These are phyloP conservation scores for Diatrype stigma DNA, from an alignment of 2,329 filamentous ascomycete species.

Conservation along the genomic window DNA sequence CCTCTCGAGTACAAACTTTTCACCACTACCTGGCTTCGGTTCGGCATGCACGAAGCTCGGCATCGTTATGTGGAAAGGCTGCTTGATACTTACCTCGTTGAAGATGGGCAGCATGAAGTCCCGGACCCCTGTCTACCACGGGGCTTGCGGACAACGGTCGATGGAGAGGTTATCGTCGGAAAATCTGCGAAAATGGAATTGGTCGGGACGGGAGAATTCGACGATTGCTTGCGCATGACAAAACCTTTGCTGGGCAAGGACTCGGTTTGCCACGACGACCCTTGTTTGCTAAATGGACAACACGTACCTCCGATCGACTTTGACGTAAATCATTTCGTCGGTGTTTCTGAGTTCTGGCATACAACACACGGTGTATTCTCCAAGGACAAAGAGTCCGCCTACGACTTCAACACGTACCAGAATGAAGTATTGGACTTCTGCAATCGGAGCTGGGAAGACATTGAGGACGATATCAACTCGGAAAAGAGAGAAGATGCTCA, in stretches of 20 bases:
- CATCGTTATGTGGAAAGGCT: conserved; percentile 77
- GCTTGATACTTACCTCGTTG: conserved; percentile 57
- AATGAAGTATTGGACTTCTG: conserved; percentile 81
- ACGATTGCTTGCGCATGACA: conserved; percentile 76
- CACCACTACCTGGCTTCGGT: conserved; percentile 93
- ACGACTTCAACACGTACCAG: conserved; percentile 89
- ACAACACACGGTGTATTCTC: conserved; percentile 93
- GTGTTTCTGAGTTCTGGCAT: conserved; percentile 98
- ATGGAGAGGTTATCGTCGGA: conserved; percentile 54
- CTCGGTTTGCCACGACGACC: conserved; percentile 72
- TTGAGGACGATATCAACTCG: conserved; percentile 61
- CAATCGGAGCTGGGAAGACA: conserved; percentile 73
- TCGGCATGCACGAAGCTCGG: conserved; percentile 92
- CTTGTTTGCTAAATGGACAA: conserved; percentile 85
- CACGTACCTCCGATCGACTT: conserved; percentile 96
- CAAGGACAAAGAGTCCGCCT: conserved; percentile 69
- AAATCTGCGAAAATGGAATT: conserved; percentile 48
- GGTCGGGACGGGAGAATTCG: conserved; percentile 80
- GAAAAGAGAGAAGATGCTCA: conserved; percentile 73
- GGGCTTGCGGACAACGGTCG: conserved; percentile 68
- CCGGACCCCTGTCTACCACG: conserved; percentile 88
- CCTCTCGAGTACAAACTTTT: conserved; percentile 83
- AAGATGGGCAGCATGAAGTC: conserved; percentile 58
- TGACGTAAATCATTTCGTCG: conserved; percentile 94
- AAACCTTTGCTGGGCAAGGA: conserved; percentile 89